phyloP scores from a whole-genome alignment of 1,139 yeast species.

The Suhomyces yuchorum region DNA sequence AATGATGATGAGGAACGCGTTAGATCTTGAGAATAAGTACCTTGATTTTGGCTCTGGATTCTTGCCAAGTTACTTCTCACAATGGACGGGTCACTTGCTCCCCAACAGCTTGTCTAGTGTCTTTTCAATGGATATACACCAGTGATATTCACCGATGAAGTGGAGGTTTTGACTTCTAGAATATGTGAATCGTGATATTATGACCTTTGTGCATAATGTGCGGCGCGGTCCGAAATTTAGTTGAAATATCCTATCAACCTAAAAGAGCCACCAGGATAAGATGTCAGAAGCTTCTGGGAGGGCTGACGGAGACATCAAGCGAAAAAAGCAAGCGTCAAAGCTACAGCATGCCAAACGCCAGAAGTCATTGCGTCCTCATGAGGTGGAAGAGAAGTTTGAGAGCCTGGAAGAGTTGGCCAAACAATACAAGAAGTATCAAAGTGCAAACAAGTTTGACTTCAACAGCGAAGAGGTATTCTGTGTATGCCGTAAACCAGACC shows the following conservation, averaged over 20 bases:
- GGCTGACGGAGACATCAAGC: slow-evolving; percentile 6
- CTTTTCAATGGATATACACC: no score
- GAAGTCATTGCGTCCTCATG: slow-evolving; percentile 4
- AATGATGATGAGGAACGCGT: not conserved
- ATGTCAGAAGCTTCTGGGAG: slow-evolving; percentile 3
- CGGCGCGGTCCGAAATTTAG: not conserved
- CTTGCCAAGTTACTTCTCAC: not conserved
- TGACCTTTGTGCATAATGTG: not conserved
- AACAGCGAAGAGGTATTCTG: slow-evolving; percentile 73
- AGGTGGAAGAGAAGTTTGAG: slow-evolving; percentile 21
- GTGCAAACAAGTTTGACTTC: slow-evolving; percentile 47
- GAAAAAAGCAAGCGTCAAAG: slow-evolving; percentile 4
- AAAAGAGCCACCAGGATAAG: no score
- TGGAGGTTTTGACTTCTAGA: no score
- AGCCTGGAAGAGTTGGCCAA: slow-evolving; percentile 44
- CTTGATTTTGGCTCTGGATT: not conserved
- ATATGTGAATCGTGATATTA: no score
- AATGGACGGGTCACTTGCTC: no score
- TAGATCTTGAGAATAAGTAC: not conserved
- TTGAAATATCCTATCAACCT: not conserved
- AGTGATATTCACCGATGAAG: not conserved
- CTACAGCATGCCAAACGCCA: slow-evolving; percentile 2
- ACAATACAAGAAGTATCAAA: slow-evolving; percentile 45
- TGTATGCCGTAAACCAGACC: slow-evolving; percentile 76
- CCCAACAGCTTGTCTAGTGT: no score